Conservation (phyloP, 306 rosid species). For the Cotoneaster glaucophyllus region DNA sequence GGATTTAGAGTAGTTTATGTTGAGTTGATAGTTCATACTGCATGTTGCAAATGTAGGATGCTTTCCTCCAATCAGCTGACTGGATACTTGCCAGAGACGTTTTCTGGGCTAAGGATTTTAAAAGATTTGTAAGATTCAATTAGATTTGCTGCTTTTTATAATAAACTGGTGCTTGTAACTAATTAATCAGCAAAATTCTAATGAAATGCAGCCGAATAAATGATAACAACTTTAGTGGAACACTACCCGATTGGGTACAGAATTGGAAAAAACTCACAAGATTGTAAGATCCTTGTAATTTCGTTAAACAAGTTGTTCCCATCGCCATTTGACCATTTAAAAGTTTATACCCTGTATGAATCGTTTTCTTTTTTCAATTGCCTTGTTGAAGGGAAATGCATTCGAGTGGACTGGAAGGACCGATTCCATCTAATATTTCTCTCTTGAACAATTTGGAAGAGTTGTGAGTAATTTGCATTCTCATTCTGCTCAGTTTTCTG, state of each 20-base stretch:
- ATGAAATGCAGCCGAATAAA: conserved; percentile 9
- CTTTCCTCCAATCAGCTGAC: conserved; percentile 17
- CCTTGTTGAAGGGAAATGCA: conserved; percentile 10
- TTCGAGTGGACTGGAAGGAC: conserved; percentile 23
- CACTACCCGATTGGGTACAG: conserved; percentile 7
- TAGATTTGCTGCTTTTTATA: neutral
- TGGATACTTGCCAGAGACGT: conserved; percentile 15
- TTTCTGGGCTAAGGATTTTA: conserved; percentile 6
- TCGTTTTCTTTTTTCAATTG: neutral
- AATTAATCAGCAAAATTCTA: neutral
- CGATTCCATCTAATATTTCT: conserved; percentile 6
- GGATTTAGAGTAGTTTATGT: no score
- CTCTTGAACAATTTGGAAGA: neutral
- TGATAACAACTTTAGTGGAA: conserved; percentile 14
- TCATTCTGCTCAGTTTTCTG: neutral
- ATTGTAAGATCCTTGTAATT: neutral
- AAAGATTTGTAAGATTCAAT: conserved; percentile 10
- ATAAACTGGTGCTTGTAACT: neutral
- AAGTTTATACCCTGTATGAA: neutral
- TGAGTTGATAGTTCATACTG: neutral
- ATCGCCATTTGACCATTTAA: neutral
- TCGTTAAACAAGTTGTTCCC: neutral
- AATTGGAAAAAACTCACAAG: conserved; percentile 6
- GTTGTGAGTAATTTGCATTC: conserved; percentile 6
- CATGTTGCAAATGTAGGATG: conserved; percentile 8